Evolutionary conservation across 2,329 filamentous ascomycete species (phyloP), one percentile per base, ranked within the genome.

Genomic region (Tetracladium maxilliforme): DNA sequence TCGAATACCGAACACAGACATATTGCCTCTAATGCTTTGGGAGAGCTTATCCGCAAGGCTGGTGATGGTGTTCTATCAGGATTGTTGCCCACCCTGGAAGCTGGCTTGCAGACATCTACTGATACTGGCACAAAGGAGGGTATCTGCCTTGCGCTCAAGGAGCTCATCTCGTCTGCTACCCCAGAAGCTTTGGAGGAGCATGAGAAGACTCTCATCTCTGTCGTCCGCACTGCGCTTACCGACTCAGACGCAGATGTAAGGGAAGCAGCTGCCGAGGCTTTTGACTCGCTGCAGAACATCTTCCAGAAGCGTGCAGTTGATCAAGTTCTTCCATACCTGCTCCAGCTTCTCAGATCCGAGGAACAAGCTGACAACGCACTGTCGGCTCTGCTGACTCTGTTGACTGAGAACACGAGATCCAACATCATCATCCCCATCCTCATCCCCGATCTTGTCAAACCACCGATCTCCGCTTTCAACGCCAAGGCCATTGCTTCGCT

Each of bases 1-100:
- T 79, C 86, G 22, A 95, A 94, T 45, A 86, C 92, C 76, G 90
- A 98, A 50, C 90, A 98, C 52, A 95, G 94, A 60, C 79, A 93
- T 39, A 98, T 98, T 60, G 90, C 92, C 37, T 87, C 87, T 48
- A 95, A 95, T 49, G 84, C 90, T 24, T 65, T 98, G 28, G 90
- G 90, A 44, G 90, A 98, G 48, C 71, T 98, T 37, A 95, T 98
- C 43, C 77, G 90, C 42, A 94, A 93, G 53, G 87, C 90, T 42
- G 90, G 92, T 33, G 90, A 98, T 48, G 79, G 83, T 28, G 86
- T 98, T 29, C 62, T 98, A 34, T 71, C 84, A 14, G 92, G 72
- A 21, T 58, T 98, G 31, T 58, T 98, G 32, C 90, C 90, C 16
- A 92, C 86, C 17, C 69, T 98, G 24, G 86, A 95, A 47, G 83